Percentiles rank a stretch among this genome's conserved stretches.
Conservation (phyloP, 495 filamentous ascomycete species). For the Endocarpon pusillum region DNA sequence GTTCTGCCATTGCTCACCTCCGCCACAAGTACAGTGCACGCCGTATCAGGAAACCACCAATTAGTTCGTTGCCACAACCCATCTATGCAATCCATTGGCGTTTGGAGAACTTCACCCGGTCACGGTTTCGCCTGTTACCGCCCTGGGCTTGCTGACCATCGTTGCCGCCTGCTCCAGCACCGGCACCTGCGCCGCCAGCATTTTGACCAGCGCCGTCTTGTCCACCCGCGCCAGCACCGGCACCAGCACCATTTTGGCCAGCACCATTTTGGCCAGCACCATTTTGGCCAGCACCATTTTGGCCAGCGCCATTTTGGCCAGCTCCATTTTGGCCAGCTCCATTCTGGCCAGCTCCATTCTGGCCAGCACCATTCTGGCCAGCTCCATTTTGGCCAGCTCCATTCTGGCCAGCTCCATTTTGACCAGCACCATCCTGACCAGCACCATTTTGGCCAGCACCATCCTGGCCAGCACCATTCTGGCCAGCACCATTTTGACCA, state of each 20-base stretch:
- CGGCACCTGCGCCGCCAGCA: background rate
- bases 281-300: too few species aligned
- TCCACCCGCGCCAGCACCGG: background rate
- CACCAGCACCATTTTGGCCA: slow-evolving; percentile 1
- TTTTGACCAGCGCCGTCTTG: background rate
- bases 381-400: too few species aligned
- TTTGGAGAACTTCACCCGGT: too few species aligned
- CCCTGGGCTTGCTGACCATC: background rate
- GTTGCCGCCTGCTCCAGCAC: background rate
- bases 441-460: background rate
- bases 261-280: slow-evolving; percentile 2
- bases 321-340: too few species aligned
- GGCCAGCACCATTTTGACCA: background rate
- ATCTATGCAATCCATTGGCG: background rate
- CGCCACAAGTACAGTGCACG: background rate
- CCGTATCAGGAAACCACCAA: background rate
- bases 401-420: too few species aligned
- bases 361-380: too few species aligned
- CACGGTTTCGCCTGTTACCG: background rate
- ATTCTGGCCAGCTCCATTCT: too few species aligned
- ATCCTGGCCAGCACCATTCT: background rate
- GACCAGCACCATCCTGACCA: background rate
- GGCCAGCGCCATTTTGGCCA: too few species aligned
- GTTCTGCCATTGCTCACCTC: slow-evolving; percentile 1
- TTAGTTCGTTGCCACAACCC: background rate